Evolutionary conservation across 2,329 filamentous ascomycete species (phyloP), one percentile per base, ranked within the genome.

Genomic region (Elsinoe batatas): DNA sequence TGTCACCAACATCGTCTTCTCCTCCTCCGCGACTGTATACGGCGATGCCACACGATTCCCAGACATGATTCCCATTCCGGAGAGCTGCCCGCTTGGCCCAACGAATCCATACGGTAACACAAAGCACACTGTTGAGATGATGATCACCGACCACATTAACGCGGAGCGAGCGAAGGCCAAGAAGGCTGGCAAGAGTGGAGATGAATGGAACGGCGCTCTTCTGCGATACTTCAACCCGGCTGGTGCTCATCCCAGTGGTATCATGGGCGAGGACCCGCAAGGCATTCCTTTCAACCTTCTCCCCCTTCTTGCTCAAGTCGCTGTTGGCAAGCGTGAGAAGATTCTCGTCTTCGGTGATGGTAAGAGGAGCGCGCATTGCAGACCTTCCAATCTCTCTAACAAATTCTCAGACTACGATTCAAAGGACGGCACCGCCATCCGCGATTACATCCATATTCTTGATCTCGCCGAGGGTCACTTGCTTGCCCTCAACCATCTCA

Each of bases 71-170:
- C 93, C 93, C 61, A 98, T 98, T 67, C 93, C 93, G 53, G 93
- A 98, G 76, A 79, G 88, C 72, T 98, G 93, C 79, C 93, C 94
- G 58, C 88, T 95, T 60, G 91, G 90, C 53, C 89, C 93, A 12
- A 98, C 93, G 63, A 98, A 97, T 79, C 90, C 91, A 22, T 98
- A 98, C 74, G 94, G 93, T 61, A 89, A 89, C 73, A 98, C 93
- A 61, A 98, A 98, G 78, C 85, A 88, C 66, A 87, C 85, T 63
- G 90, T 95, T 60, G 93, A 98, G 78, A 80, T 78, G 62, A 84
- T 95, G 72, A 96, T 98, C 70, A 90, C 85, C 63, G 93, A 98
- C 72, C 83, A 88, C 65, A 81, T 97, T 72, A 85, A 87, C 58
- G 87, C 91, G 15, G 85, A 96, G 76, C 85, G 91, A 64, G 86